phyloP scores from a whole-genome alignment of 257 asterid species.

The Solanum habrochaites region DNA sequence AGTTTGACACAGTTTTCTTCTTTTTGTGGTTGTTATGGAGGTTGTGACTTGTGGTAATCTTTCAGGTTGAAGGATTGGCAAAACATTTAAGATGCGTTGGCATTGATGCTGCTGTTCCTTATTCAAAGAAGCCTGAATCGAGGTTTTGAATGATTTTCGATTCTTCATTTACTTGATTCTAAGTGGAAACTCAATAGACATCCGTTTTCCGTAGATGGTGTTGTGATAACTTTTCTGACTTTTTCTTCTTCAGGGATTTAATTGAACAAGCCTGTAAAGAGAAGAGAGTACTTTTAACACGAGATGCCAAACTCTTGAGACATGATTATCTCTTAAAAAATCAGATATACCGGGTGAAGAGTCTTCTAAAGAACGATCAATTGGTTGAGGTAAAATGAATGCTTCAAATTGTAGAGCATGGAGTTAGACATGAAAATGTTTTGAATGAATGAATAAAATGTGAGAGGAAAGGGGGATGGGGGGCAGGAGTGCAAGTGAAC shows the following conservation, averaged over 20 bases:
- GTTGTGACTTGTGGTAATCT: background rate
- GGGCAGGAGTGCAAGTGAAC: background rate
- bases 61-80: slow-evolving; percentile 89
- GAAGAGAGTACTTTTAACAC: slow-evolving; percentile 76
- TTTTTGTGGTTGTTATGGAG: background rate
- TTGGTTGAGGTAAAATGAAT: slow-evolving; percentile 53
- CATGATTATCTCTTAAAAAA: slow-evolving; percentile 64
- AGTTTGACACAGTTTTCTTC: background rate
- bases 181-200: background rate
- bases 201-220: background rate
- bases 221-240: background rate
- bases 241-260: slow-evolving; percentile 44
- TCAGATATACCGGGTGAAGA: slow-evolving; percentile 72
- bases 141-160: slow-evolving; percentile 34
- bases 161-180: background rate
- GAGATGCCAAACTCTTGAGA: slow-evolving; percentile 80
- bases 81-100: slow-evolving; percentile 94
- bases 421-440: background rate
- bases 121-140: slow-evolving; percentile 63
- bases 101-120: slow-evolving; percentile 85
- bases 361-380: slow-evolving; percentile 72
- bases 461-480: background rate
- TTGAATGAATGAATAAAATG: background rate
- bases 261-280: slow-evolving; percentile 72
- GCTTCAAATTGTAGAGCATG: background rate